Conservation (phyloP, 202 grass and related monocot species). For the Musa balbisiana region DNA sequence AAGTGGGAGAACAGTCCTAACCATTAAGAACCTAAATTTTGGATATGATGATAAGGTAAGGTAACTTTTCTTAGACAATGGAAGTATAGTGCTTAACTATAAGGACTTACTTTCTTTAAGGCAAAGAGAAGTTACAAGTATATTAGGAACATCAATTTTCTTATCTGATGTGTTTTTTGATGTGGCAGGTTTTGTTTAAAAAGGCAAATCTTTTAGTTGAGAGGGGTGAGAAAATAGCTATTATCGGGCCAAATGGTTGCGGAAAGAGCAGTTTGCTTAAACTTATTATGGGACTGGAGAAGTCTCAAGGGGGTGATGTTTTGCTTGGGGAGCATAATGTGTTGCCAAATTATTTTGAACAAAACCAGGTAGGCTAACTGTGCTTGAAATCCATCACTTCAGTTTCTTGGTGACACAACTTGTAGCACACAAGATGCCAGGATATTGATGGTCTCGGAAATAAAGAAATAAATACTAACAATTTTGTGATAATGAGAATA, state of each 20-base stretch:
- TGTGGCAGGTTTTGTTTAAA: constrained; percentile 66
- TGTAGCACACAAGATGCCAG: neutral
- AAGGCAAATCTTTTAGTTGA: constrained; percentile 83
- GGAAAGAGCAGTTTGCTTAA: constrained; percentile 85
- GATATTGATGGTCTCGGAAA: neutral
- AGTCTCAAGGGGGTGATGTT: constrained; percentile 68
- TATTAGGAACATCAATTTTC: neutral
- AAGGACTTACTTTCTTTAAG: neutral
- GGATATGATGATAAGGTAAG: constrained; percentile 72
- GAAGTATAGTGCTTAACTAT: neutral
- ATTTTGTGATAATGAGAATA: neutral
- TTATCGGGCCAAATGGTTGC: constrained; percentile 96
- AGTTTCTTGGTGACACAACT: constrained; percentile 21
- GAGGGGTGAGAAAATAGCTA: constrained; percentile 91
- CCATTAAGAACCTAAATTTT: constrained; percentile 74
- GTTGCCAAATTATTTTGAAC: constrained; percentile 95
- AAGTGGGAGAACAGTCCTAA: constrained; percentile 67
- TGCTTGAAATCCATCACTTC: neutral
- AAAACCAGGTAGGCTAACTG: constrained; percentile 66
- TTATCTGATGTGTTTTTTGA: neutral
- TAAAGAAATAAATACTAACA: neutral
- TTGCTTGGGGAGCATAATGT: constrained; percentile 90
- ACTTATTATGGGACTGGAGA: constrained; percentile 73
- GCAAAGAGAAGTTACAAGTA: neutral
- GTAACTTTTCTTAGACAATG: neutral